phyloP scores from a whole-genome alignment of 1,284 basidiomycete genomes.

The Sanghuangporus sanghuang region DNA sequence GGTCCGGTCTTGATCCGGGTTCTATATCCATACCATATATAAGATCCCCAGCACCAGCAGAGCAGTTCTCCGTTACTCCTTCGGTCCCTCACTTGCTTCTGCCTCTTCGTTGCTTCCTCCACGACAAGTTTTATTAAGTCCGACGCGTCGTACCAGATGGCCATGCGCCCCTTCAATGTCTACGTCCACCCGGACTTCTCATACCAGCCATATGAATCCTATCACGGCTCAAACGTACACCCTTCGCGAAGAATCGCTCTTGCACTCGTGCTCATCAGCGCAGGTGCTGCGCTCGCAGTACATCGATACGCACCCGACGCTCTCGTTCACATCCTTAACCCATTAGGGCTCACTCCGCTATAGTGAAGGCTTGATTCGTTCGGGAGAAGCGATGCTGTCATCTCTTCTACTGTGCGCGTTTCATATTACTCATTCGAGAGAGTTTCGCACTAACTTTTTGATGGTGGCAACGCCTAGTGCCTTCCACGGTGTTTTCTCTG shows the following conservation, averaged over 20 bases:
- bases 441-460: neutral
- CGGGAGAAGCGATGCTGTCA: neutral
- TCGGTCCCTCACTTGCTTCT: neutral
- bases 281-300: neutral
- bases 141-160: neutral
- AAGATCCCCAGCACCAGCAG: too few species aligned
- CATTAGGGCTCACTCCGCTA: neutral
- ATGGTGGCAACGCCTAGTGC: neutral
- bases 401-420: neutral
- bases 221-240: neutral
- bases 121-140: neutral
- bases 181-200: constrained; percentile 16
- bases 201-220: constrained; percentile 11
- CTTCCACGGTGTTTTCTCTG: neutral
- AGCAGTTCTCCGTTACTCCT: neutral
- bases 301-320: neutral
- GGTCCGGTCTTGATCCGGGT: neutral
- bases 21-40: neutral
- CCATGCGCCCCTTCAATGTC: constrained; percentile 16
- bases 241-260: neutral
- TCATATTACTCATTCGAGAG: neutral
- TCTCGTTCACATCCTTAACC: neutral
- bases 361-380: neutral
- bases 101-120: neutral
- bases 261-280: neutral